phyloP scores from a whole-genome alignment of 129 eudicot genomes.

The Helianthus annuus region HanXRQr2.0-SUNRISE NC_035444.2:83964901-83965400 shows the following conservation, averaged over 20 bases:
- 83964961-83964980: too few relatives aligned
- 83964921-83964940: too few relatives aligned
- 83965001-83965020: too few relatives aligned
- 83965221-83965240: neutral
- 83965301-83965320: neutral
- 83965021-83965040: too few relatives aligned
- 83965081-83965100: neutral
- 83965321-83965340: neutral
- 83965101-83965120: neutral
- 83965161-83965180: neutral
- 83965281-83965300: neutral
- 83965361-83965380: neutral
- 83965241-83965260: conserved; percentile 2
- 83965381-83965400: neutral
- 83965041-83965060: too few relatives aligned
- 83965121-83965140: neutral
- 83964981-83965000: too few relatives aligned
- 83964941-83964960: too few relatives aligned
- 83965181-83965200: neutral
- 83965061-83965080: too few relatives aligned
- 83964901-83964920: too few relatives aligned
- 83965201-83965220: neutral
- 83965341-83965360: too few relatives aligned
- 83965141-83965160: neutral
- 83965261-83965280: neutral